Conservation (phyloP, 1,139 yeast species). For the Yamadazyma buinensis region DNA sequence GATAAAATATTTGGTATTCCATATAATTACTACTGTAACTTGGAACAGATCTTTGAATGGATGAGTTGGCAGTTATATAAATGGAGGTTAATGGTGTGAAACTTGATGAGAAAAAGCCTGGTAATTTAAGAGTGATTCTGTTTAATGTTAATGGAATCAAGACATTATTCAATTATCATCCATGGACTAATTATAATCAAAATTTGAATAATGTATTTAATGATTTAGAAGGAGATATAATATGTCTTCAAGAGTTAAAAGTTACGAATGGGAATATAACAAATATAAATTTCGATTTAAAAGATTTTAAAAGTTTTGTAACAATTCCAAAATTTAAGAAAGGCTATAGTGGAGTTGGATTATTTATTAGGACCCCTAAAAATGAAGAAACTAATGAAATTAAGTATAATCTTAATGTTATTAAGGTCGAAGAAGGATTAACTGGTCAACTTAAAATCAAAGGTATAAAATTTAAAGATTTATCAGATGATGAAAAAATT, state of each 20-base stretch:
- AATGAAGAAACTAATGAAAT: conserved; percentile 34
- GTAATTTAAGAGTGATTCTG: conserved; percentile 48
- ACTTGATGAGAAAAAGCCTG: conserved; percentile 5
- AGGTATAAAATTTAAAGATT: conserved; percentile 19
- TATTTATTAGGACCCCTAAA: conserved; percentile 60
- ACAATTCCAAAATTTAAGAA: conserved; percentile 62
- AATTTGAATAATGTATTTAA: conserved; percentile 50
- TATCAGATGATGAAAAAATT: conserved; percentile 32
- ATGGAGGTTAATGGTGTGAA: too few relatives aligned
- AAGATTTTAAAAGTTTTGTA: conserved; percentile 61
- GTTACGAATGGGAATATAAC: conserved; percentile 49
- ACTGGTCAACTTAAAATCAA: conserved; percentile 56
- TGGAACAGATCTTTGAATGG: too few relatives aligned
- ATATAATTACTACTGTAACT: too few relatives aligned
- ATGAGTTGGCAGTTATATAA: too few relatives aligned
- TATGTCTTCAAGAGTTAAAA: conserved; percentile 84
- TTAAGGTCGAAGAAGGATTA: conserved; percentile 85
- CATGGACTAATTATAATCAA: conserved; percentile 61
- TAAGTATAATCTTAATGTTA: conserved; percentile 42
- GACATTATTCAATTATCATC: conserved; percentile 75
- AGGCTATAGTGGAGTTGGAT: conserved; percentile 92
- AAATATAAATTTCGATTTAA: conserved; percentile 41
- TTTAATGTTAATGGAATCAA: conserved; percentile 87
- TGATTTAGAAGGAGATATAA: conserved; percentile 63
- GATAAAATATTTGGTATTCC: too few relatives aligned